Base-by-base conservation (phyloP, 495 filamentous ascomycete species). In the Penicillium canariense region DNA sequence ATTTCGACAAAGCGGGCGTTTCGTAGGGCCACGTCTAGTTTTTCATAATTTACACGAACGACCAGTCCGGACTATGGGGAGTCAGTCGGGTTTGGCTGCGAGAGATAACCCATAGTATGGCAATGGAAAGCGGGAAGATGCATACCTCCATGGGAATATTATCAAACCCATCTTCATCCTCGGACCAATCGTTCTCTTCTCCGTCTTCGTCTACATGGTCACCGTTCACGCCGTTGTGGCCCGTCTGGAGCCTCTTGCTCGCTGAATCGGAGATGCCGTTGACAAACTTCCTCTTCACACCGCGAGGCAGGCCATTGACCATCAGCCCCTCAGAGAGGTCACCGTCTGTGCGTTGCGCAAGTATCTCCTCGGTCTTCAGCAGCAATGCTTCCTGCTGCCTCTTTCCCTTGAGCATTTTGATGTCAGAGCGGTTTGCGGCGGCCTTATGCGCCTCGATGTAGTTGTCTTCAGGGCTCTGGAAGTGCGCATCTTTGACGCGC, bases 1-100 rank as follows among this genome's bases (percentile, higher is more conserved):
- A 80, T 58, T 78, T 81, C 58, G 34, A 87, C 81, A 27, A 98
- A 85, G 20, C 84, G 84, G 46, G 81, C 77, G 57, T 87, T 96
- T 48, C 94, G 89, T 50, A 95, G 79, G 15, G 87, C 78, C 12
- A 97, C 88, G 4, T 84, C 77, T 39, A 90, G 86, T 63, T 92
- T 96, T 31, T 89, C 87, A 64, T 90, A 87, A 67, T 96, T 96
- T 22, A 97, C 77, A 26, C 88, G 84, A 40, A 97, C 74, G 18
- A 89, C 81, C 47, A 90, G 69, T 48, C 86, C 71, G 27, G 80
- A 71, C 81, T 85, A 47, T 17, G 2, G 17, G 4, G 39, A 2
- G 32, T 50, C 22, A 52, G 50, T 35, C 20, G n/a, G 26, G n/a
- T 40, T 51, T 17, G 10, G 22, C 22, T 36, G 11, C 20, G n/a